A percentile compares a stretch with the other conserved stretches of the same genome.
These are phyloP conservation scores for Chalara sp. DNA, from an alignment of 2,329 filamentous ascomycete genomes.

Conservation along the genomic window DNA sequence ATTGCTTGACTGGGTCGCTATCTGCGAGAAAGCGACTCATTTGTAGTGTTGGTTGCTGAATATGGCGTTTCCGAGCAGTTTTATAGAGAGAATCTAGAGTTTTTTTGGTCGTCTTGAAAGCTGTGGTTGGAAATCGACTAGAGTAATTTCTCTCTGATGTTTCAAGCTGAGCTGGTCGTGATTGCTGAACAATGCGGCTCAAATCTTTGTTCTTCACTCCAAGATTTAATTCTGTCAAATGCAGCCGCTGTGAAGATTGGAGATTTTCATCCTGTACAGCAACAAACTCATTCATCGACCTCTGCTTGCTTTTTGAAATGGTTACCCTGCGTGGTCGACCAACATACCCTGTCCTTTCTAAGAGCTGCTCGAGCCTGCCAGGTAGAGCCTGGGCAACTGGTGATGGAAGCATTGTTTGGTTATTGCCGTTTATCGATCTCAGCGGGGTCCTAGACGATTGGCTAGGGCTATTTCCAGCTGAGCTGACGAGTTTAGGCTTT, in stretches of 20 bases:
- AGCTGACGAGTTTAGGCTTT: conserved; percentile 7
- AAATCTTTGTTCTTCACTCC: too few species aligned
- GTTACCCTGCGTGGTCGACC: conserved; percentile 11
- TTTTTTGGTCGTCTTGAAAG: conserved; percentile 46
- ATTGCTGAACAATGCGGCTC: not conserved
- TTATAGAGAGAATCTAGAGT: conserved; percentile 49
- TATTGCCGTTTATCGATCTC: conserved; percentile 13
- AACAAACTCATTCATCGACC: conserved; percentile 27
- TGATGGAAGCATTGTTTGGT: conserved; percentile 12
- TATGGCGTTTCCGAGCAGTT: conserved; percentile 28
- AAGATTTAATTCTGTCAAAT: conserved; percentile 7
- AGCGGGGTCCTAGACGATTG: conserved; percentile 7
- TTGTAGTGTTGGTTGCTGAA: conserved; percentile 23
- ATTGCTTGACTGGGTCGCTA: conserved; percentile 10
- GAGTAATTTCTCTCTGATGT: conserved; percentile 32
- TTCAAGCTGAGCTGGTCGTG: conserved; percentile 51
- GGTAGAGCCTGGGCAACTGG: not conserved
- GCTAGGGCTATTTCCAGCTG: not conserved
- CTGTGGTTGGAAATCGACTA: conserved; percentile 24
- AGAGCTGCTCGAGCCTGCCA: not conserved
- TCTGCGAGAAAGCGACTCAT: conserved; percentile 31
- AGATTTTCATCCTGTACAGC: conserved; percentile 8
- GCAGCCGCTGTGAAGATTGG: conserved; percentile 4
- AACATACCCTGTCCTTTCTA: not conserved
- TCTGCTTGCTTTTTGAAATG: conserved; percentile 16